Evolutionary conservation across 805 yeast species (phyloP), one percentile per base, ranked within the genome.

Genomic region (Cyberlindnera saturnus): DNA sequence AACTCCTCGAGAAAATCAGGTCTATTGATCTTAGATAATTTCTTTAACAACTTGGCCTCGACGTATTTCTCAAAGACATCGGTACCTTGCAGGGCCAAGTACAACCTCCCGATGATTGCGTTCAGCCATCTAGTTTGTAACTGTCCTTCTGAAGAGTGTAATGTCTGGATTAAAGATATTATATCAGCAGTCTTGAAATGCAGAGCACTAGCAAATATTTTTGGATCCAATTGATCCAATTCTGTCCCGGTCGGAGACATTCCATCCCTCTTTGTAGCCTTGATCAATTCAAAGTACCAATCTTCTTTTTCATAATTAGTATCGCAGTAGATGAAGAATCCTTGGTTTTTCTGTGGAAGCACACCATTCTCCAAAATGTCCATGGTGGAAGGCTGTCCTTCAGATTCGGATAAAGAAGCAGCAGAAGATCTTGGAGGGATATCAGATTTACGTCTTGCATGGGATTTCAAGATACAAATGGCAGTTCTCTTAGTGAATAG

Each of bases 1-100:
- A 93, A 79, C 53, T 86, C 91, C 53, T 88, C 95, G 36, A 93
- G 63, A 55, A 89, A 90, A 1, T 89, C 93, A 1, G 98, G 97
- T 34, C 79, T 81, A 55, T 87, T 85, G 42, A 89, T 81, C 56
- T 89, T 82, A 36, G 81, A 75, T 36, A 93, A 66, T 62, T 89
- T 89, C 52, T 79, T 79, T 47, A 79, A 75, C 20, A 93, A 72
- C 56, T 75, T 82, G 2, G 67, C 64, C 39, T 75, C 71, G 36
- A 90, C 68, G 39, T 70, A 73, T 39, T 72, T 67, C 40, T 81
- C 81, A 53, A 89, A 72, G 13, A 71, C 68, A 11, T 77, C 79
- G 0, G 98, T 89, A 39, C 79, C 73, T 53, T 89, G 88, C 6
- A 86, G 63, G 0, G 88, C 75, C 33, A 93, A 65, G 56, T 90